These are phyloP conservation scores for Sporothrix mexicana DNA, from an alignment of 2,329 filamentous ascomycete species.

Conservation along the genomic window DNA sequence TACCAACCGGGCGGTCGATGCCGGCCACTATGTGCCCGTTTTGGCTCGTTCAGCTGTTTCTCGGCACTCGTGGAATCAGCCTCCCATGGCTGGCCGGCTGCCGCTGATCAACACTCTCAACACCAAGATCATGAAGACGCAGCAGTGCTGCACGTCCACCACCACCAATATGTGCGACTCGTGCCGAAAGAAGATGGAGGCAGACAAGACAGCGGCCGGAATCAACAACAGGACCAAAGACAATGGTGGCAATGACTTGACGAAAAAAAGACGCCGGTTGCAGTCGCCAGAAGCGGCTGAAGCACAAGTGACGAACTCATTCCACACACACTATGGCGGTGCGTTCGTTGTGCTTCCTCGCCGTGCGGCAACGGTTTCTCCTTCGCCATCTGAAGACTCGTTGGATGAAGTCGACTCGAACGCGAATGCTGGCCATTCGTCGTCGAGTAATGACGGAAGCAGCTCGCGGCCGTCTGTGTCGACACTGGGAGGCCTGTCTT, in stretches of 20 bases:
- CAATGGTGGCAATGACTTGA: background rate
- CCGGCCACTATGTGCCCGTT: slow-evolving; percentile 51
- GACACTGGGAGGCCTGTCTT: background rate
- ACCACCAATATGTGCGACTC: slow-evolving; percentile 15
- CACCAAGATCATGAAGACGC: slow-evolving; percentile 10
- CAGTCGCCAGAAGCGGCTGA: slow-evolving; percentile 14
- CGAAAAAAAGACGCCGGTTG: slow-evolving; percentile 28
- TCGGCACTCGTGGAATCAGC: slow-evolving; percentile 48
- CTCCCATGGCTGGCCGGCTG: slow-evolving; percentile 54
- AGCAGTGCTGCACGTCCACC: slow-evolving; percentile 2
- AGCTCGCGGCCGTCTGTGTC: background rate
- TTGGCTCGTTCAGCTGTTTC: slow-evolving; percentile 55
- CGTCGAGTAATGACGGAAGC: background rate
- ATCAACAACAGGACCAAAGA: background rate
- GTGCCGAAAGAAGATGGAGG: slow-evolving; percentile 21
- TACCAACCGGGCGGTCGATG: slow-evolving; percentile 41
- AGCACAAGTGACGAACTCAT: background rate
- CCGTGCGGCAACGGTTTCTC: background rate
- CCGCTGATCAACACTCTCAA: slow-evolving; percentile 43
- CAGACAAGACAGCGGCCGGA: background rate
- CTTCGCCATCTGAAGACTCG: background rate
- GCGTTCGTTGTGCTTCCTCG: slow-evolving; percentile 26
- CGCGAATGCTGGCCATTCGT: background rate
- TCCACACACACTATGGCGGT: slow-evolving; percentile 7
- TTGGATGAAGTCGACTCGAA: background rate